Conservation (phyloP, 2,329 filamentous ascomycete species). For the Berkeleyomyces rouxiae region DNA sequence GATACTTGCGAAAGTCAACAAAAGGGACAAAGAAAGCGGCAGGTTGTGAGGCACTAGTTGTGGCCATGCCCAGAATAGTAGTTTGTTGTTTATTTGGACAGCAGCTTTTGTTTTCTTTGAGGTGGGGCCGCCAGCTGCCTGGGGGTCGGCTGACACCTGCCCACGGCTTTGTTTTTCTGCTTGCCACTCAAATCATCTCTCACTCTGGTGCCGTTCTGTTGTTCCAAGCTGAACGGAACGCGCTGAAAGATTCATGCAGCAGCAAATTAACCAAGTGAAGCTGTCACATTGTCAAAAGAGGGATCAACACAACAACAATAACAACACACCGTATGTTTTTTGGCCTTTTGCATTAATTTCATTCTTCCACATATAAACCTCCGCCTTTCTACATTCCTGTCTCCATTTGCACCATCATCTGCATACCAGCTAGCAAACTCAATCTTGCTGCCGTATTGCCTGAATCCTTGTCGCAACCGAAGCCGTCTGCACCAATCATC, state of each 20-base stretch:
- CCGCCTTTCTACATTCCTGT: background rate
- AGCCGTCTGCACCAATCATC: background rate
- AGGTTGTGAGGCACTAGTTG: background rate
- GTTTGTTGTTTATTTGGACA: constrained; percentile 9
- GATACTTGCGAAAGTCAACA: background rate
- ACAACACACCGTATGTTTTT: background rate
- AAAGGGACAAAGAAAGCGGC: background rate
- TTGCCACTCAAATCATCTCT: background rate
- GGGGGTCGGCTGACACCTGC: background rate
- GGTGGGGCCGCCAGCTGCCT: constrained; percentile 2
- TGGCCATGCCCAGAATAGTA: background rate
- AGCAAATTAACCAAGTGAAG: background rate
- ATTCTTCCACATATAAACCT: background rate
- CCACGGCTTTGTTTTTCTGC: background rate
- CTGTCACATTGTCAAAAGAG: background rate
- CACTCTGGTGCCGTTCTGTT: background rate
- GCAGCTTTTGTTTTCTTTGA: constrained; percentile 20
- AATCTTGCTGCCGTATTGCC: background rate
- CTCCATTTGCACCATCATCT: background rate
- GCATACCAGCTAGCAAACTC: too few relatives aligned
- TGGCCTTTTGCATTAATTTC: background rate
- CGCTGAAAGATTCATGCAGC: background rate
- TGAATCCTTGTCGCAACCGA: background rate
- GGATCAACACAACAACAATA: background rate
- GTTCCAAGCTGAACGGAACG: background rate